These are phyloP conservation scores for Stagonosporopsis chrysanthemi DNA, from an alignment of 2,329 filamentous ascomycete genomes.

Conservation along the genomic window DNA sequence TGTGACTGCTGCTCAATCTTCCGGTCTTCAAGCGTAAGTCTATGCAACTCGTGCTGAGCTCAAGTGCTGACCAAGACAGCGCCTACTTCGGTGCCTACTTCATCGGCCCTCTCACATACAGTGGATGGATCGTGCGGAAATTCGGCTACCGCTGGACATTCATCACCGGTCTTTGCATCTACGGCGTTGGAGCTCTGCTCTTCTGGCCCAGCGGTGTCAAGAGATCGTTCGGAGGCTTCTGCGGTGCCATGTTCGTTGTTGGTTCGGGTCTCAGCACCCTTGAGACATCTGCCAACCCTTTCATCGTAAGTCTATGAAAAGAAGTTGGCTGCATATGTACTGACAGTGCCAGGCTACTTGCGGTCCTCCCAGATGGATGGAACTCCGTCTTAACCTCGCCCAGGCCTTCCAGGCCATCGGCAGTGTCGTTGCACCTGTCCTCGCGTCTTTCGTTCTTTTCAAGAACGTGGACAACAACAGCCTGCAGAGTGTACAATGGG, in stretches of 20 bases:
- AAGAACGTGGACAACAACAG: slow-evolving; percentile 54
- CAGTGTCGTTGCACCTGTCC: slow-evolving; percentile 63
- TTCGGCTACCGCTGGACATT: slow-evolving; percentile 69
- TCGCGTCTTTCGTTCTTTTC: slow-evolving; percentile 67
- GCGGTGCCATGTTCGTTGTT: slow-evolving; percentile 68
- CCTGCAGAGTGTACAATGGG: slow-evolving; percentile 52
- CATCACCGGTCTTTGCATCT: slow-evolving; percentile 65
- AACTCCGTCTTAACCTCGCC: slow-evolving; percentile 65
- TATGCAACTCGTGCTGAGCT: slow-evolving; percentile 57
- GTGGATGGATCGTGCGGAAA: slow-evolving; percentile 61
- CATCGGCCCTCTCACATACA: slow-evolving; percentile 71
- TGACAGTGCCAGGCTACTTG: slow-evolving; percentile 56
- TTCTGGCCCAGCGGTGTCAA: slow-evolving; percentile 71
- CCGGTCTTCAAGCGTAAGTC: slow-evolving; percentile 68
- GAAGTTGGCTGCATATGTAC: background rate
- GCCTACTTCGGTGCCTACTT: slow-evolving; percentile 76
- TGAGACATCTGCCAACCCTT: slow-evolving; percentile 65
- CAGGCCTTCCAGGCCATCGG: slow-evolving; percentile 68
- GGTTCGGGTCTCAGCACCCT: slow-evolving; percentile 65
- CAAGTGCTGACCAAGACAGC: slow-evolving; percentile 6
- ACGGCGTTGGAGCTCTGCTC: slow-evolving; percentile 64
- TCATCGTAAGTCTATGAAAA: slow-evolving; percentile 1
- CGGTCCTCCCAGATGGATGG: slow-evolving; percentile 65
- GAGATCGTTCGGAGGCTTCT: slow-evolving; percentile 65
- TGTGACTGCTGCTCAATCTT: slow-evolving; percentile 66